phyloP scores from a whole-genome alignment of 2,329 filamentous ascomycete genomes.

The Alternaria angustiovoidea region DNA sequence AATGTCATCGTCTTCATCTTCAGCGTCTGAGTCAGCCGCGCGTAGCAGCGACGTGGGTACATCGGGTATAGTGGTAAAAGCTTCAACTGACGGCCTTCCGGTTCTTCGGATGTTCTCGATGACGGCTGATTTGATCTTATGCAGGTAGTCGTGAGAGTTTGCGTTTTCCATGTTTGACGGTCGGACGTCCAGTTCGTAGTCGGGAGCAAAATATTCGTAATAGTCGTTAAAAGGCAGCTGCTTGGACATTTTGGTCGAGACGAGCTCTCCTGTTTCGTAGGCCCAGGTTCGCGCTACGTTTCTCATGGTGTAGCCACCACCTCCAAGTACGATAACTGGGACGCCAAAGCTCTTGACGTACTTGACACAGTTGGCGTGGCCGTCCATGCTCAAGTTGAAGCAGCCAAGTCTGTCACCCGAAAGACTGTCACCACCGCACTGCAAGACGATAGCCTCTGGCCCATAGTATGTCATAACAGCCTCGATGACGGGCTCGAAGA shows the following conservation, averaged over 20 bases:
- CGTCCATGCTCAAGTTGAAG: constrained; percentile 75
- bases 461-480: constrained; percentile 74
- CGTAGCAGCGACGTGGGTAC: constrained; percentile 59
- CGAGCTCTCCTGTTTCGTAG: constrained; percentile 78
- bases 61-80: constrained; percentile 64
- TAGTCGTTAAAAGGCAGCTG: constrained; percentile 97
- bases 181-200: constrained; percentile 74
- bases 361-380: constrained; percentile 74
- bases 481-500: constrained; percentile 73
- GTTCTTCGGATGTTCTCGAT: constrained; percentile 72
- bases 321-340: constrained; percentile 71
- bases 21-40: constrained; percentile 69
- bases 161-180: constrained; percentile 78
- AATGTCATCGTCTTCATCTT: constrained; percentile 69
- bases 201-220: constrained; percentile 79
- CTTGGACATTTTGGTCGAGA: constrained; percentile 80
- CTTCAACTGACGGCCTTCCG: constrained; percentile 62
- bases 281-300: constrained; percentile 70
- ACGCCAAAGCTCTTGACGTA: constrained; percentile 73
- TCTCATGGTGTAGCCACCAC: constrained; percentile 75
- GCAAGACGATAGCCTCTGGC: constrained; percentile 72
- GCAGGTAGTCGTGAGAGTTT: constrained; percentile 72
- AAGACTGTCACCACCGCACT: constrained; percentile 73
- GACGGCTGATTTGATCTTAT: constrained; percentile 72
- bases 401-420: constrained; percentile 73